A percentile compares a stretch with the other conserved stretches of the same genome.
Conservation (phyloP, 352 stramenopile genomes). For the Blastocystis sp. region DNA sequence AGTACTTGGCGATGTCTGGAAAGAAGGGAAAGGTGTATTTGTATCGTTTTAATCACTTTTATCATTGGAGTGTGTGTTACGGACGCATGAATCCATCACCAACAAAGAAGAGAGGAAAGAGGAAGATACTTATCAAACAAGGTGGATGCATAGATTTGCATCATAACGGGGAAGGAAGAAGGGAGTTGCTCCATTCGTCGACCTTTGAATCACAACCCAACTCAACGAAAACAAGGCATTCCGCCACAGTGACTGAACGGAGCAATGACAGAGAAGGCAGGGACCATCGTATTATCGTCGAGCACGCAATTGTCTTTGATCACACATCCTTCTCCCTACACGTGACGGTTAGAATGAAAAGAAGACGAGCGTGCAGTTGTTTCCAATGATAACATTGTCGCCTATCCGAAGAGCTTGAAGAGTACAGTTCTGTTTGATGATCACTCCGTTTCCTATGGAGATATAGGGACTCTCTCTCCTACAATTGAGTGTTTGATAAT, state of each 20-base stretch:
- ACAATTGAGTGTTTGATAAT: not conserved
- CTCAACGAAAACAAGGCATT: not conserved
- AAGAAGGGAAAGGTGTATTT: slow-evolving; percentile 29
- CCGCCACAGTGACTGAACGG: not conserved
- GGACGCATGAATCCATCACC: too few species aligned
- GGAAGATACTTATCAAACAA: not conserved
- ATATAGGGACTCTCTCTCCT: slow-evolving; percentile 16
- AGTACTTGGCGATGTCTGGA: not conserved
- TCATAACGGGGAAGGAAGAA: not conserved
- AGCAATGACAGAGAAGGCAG: slow-evolving; percentile 14
- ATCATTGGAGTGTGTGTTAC: slow-evolving; percentile 23
- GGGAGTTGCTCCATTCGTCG: not conserved
- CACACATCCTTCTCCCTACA: slow-evolving; percentile 39
- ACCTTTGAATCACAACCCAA: not conserved
- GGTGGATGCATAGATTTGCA: not conserved
- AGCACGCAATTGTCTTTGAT: slow-evolving; percentile 41
- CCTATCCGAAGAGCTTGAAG: slow-evolving; percentile 26
- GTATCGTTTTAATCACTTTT: slow-evolving; percentile 56
- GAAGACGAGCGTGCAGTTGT: not conserved
- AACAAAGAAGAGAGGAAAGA: not conserved
- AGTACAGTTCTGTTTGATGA: not conserved
- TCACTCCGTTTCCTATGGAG: slow-evolving; percentile 1
- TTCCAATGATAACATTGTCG: not conserved
- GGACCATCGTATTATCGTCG: not conserved
- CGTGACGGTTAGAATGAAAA: not conserved